phyloP scores from a whole-genome alignment of 352 stramenopile species.

The Globisporangium nagaii region DNA sequence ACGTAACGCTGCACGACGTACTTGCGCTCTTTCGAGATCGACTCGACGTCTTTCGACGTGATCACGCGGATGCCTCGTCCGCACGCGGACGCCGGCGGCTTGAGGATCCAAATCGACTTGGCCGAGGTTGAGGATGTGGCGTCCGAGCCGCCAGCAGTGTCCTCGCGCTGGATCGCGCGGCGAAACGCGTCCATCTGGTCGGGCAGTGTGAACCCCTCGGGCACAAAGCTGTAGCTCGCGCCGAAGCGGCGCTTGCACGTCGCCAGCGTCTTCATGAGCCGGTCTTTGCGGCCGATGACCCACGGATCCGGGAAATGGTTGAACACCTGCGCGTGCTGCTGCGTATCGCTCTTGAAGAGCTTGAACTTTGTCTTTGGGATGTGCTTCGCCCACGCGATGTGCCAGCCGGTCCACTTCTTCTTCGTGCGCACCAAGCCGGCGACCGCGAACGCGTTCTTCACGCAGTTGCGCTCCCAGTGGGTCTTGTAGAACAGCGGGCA shows the following conservation, averaged over 20 bases:
- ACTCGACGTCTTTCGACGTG: conserved; percentile 25
- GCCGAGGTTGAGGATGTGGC: background rate
- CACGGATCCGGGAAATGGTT: conserved; percentile 90
- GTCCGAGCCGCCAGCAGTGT: background rate
- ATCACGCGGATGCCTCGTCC: conserved; percentile 84
- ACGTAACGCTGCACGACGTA: conserved; percentile 82
- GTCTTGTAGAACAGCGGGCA: conserved; percentile 68
- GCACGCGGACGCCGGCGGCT: conserved; percentile 83
- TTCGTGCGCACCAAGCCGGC: conserved; percentile 63
- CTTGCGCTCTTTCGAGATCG: conserved; percentile 20
- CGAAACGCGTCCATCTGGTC: conserved; percentile 59
- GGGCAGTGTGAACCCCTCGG: conserved; percentile 80
- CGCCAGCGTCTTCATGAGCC: conserved; percentile 73
- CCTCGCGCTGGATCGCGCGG: conserved; percentile 39
- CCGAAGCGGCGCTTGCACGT: conserved; percentile 54
- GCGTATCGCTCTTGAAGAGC: conserved; percentile 23
- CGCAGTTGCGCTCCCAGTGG: conserved; percentile 90
- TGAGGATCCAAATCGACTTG: conserved; percentile 81
- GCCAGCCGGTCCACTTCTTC: conserved; percentile 52
- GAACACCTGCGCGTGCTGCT: conserved; percentile 54
- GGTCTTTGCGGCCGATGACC: conserved; percentile 88
- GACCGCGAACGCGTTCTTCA: conserved; percentile 87
- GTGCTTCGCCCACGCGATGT: conserved; percentile 70
- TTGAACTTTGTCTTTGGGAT: conserved; percentile 57
- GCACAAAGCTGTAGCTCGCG: conserved; percentile 68